Evolutionary conservation across 805 yeast genomes (phyloP).

Genomic region (Teunomyces barrocoloradensis): DNA sequence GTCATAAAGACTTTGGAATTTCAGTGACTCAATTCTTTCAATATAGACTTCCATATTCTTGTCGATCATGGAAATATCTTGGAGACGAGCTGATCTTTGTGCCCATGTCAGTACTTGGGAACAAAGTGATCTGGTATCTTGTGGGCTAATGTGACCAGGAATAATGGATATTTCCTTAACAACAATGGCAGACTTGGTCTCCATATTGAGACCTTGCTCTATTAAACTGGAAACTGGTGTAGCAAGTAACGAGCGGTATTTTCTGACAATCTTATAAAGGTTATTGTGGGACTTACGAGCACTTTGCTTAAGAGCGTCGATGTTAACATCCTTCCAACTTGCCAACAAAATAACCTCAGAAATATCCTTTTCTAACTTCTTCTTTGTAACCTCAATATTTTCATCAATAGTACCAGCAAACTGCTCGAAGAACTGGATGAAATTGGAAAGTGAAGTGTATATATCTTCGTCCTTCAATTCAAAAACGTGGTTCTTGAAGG

Average conservation of each 20-base stretch:
- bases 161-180: slow-evolving; percentile 10
- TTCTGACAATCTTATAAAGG: slow-evolving; percentile 78
- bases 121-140: slow-evolving; percentile 20
- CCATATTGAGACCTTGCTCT: slow-evolving; percentile 49
- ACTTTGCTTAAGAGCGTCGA: slow-evolving; percentile 90
- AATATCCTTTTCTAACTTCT: slow-evolving; percentile 70
- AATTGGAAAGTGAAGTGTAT: slow-evolving; percentile 50
- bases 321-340: slow-evolving; percentile 95
- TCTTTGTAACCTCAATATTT: slow-evolving; percentile 44
- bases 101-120: slow-evolving; percentile 46
- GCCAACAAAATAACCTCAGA: slow-evolving; percentile 84
- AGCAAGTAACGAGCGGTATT: slow-evolving; percentile 65
- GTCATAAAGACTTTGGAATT: slow-evolving; percentile 49
- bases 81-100: slow-evolving; percentile 55
- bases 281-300: slow-evolving; percentile 84
- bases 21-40: slow-evolving; percentile 26
- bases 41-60: slow-evolving; percentile 55
- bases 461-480: slow-evolving; percentile 23
- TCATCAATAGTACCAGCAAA: slow-evolving; percentile 52
- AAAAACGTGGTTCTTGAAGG: slow-evolving; percentile 58
- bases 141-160: slow-evolving; percentile 9
- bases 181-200: slow-evolving; percentile 3
- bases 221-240: slow-evolving; percentile 52
- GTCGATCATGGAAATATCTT: slow-evolving; percentile 48
- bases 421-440: slow-evolving; percentile 64